Conservation (phyloP, 257 asterid genomes). For the Jasminum sambac region DNA sequence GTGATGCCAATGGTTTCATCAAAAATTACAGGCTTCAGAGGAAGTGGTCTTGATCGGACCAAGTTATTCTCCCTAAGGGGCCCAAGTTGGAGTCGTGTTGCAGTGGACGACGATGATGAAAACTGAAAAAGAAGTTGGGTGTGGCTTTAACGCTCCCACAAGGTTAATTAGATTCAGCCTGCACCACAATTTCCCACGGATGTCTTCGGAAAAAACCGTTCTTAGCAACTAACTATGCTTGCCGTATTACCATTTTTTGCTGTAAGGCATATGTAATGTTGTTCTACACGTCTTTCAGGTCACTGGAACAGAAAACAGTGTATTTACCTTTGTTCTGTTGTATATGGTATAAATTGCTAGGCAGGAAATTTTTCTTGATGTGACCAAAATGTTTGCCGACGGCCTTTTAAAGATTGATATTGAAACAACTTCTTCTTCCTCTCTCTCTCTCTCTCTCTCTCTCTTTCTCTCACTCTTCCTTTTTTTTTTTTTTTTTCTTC, state of each 20-base stretch:
- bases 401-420: background rate
- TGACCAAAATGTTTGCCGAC: background rate
- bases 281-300: background rate
- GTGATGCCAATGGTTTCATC: conserved; percentile 98
- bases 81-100: conserved; percentile 66
- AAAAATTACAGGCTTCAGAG: conserved; percentile 84
- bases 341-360: background rate
- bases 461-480: too few relatives aligned
- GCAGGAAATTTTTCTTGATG: background rate
- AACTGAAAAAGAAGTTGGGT: background rate
- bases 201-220: background rate
- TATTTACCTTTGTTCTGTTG: background rate
- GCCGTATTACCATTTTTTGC: background rate
- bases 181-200: conserved; percentile 2
- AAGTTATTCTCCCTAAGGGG: conserved; percentile 55
- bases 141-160: too few relatives aligned
- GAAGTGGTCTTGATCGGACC: conserved; percentile 49
- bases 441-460: too few relatives aligned
- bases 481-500: too few relatives aligned
- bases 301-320: background rate
- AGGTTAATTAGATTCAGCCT: background rate
- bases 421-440: too few relatives aligned
- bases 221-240: too few relatives aligned
- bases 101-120: conserved; percentile 56
- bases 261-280: background rate